A percentile compares a stretch with the other conserved stretches of the same genome.
Evolutionary conservation across 768 basidiomycete genomes (phyloP).

Genomic region (Udeniomyces megalosporus): DNA sequence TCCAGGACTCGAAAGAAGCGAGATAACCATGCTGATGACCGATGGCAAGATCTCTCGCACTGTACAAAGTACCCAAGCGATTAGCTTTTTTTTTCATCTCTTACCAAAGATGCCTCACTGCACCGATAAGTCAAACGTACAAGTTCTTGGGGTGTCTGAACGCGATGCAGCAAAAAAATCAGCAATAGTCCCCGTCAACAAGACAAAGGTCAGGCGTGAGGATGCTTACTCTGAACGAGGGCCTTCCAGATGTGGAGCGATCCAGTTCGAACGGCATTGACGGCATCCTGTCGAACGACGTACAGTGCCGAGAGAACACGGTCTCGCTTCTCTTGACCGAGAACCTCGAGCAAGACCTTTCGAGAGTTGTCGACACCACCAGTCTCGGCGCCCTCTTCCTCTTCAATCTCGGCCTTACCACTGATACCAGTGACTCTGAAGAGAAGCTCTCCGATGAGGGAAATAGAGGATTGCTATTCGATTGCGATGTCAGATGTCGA

Average conservation of each 20-base stretch:
- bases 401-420: conserved; percentile 62
- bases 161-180: not conserved
- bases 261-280: conserved; percentile 71
- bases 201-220: not conserved
- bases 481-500: no score
- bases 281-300: conserved; percentile 81
- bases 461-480: conserved; percentile 92
- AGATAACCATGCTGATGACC: conserved; percentile 53
- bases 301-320: conserved; percentile 80
- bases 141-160: conserved; percentile 61
- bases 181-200: not conserved
- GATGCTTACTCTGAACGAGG: conserved; percentile 49
- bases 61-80: conserved; percentile 44
- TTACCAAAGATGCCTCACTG: no score
- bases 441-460: conserved; percentile 81
- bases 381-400: conserved; percentile 48
- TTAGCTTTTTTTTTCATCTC: no score
- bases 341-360: conserved; percentile 67
- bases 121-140: conserved; percentile 35
- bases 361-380: conserved; percentile 51
- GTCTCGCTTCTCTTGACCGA: conserved; percentile 76
- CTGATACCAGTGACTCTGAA: conserved; percentile 96
- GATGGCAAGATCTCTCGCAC: conserved; percentile 73
- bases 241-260: conserved; percentile 98
- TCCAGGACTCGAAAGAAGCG: conserved; percentile 57